phyloP scores from a whole-genome alignment of 1,139 yeast genomes.

The Pichia sp. region DNA sequence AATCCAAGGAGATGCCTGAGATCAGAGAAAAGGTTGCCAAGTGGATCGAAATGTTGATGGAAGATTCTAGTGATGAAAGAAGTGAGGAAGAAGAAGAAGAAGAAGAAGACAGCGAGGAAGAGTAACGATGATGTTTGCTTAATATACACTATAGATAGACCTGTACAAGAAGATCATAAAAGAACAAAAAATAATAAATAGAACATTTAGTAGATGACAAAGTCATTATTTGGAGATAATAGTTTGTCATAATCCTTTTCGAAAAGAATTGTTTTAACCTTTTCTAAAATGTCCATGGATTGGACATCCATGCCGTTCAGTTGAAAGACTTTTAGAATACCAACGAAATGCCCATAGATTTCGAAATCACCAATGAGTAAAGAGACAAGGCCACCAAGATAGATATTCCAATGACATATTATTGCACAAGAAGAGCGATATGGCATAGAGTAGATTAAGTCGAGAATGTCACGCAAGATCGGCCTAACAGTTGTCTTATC shows the following conservation, averaged over 20 bases:
- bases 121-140: background rate
- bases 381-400: slow-evolving; percentile 14
- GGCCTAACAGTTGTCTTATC: background rate
- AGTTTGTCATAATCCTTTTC: slow-evolving; percentile 7
- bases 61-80: slow-evolving; percentile 52
- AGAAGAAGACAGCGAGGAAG: slow-evolving; percentile 13
- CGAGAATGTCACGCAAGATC: slow-evolving; percentile 16
- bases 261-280: slow-evolving; percentile 6
- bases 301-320: slow-evolving; percentile 17
- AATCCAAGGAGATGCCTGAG: slow-evolving; percentile 41
- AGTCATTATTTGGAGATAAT: slow-evolving; percentile 9
- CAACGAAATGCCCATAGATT: slow-evolving; percentile 13
- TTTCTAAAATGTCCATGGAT: slow-evolving; percentile 12
- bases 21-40: slow-evolving; percentile 59
- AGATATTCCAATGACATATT: slow-evolving; percentile 17
- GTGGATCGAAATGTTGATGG: slow-evolving; percentile 83
- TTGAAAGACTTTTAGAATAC: slow-evolving; percentile 8
- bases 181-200: background rate
- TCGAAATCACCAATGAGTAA: slow-evolving; percentile 12
- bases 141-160: background rate
- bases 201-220: slow-evolving; percentile 11
- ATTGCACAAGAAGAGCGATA: slow-evolving; percentile 18
- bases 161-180: background rate
- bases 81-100: slow-evolving; percentile 20
- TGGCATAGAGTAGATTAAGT: slow-evolving; percentile 18